Evolutionary conservation across 768 basidiomycete species (phyloP), one percentile per base, ranked within the genome.

Genomic region (Calocera cornea): DNA sequence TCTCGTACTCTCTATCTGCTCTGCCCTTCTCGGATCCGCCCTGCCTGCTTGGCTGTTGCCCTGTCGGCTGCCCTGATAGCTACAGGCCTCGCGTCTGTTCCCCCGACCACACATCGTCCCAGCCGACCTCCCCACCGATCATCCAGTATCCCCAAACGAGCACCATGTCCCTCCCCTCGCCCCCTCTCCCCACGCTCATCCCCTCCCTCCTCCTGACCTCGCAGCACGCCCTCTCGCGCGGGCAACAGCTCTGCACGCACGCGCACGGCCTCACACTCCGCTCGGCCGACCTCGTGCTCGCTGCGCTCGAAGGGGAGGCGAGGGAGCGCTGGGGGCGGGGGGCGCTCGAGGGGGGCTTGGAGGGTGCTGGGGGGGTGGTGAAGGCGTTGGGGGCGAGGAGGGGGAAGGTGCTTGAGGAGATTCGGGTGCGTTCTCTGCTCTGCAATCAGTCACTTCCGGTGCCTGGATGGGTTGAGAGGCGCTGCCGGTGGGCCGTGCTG

Each of bases 151-250:
- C 40, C 19, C 40, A 10, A 41, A 41, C 40, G 44, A 17, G 16
- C 19, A 19, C 8, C 19, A 47, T 47, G 44, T 17, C 40, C 40
- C 40, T 41, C 19, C 40, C 44, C 24, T 47, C 44, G 8, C 44
- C 40, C 74, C 2, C 81, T 83, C 65, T 83, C 84, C 66, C 82
- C 87, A 2, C 69, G 19, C 69, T 66, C 84, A 88, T 69, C 83
- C 92, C 24, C 36, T 85, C 88, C 27, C 84, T 93, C 11, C 88
- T 90, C 12, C 78, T 88, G 0, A 87, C 89, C 72, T 91, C 90
- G 1, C 88, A 91, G 80, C 89, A 88, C 72, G 90, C 89, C 0
- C 82, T 93, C 1, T 86, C 89, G 69, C 84, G 87, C 41, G 90
- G 89, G 0, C 83, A 91, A 77, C 82, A 86, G 64, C 81, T 92